Conservation (phyloP, 148 eudicot species). For the Bassia scoparia region DNA sequence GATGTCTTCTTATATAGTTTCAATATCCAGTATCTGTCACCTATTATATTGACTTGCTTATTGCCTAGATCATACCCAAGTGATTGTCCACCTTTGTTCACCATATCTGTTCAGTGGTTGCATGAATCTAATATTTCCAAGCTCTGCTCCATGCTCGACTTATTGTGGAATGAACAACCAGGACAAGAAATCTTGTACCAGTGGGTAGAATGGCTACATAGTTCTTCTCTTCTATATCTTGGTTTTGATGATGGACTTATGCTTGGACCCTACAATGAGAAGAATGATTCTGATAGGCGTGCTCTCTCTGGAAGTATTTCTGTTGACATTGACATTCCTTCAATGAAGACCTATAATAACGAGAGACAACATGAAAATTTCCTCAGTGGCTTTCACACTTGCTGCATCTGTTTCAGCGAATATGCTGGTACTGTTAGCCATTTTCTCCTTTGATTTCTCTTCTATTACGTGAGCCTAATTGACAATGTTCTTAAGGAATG, state of each 20-base stretch:
- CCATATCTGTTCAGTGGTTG: slow-evolving; percentile 83
- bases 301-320: slow-evolving; percentile 77
- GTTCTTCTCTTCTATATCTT: slow-evolving; percentile 58
- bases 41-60: slow-evolving; percentile 70
- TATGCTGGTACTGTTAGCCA: slow-evolving; percentile 53
- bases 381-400: slow-evolving; percentile 59
- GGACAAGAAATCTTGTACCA: slow-evolving; percentile 76
- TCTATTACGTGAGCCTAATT: neutral
- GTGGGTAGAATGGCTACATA: slow-evolving; percentile 85
- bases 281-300: slow-evolving; percentile 56
- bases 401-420: slow-evolving; percentile 84
- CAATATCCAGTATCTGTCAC: slow-evolving; percentile 67
- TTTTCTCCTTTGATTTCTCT: neutral
- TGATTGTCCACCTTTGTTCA: slow-evolving; percentile 64
- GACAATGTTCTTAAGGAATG: neutral
- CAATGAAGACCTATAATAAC: slow-evolving; percentile 64
- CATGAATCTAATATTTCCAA: slow-evolving; percentile 50
- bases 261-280: slow-evolving; percentile 69
- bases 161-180: slow-evolving; percentile 72
- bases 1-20: slow-evolving; percentile 66
- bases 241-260: slow-evolving; percentile 60
- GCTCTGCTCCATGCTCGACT: slow-evolving; percentile 71
- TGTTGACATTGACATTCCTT: slow-evolving; percentile 80
- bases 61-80: slow-evolving; percentile 90
- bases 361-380: slow-evolving; percentile 59